Base-by-base conservation (phyloP, 73 alveolate species). In the Paramecium tetraurelia region DNA sequence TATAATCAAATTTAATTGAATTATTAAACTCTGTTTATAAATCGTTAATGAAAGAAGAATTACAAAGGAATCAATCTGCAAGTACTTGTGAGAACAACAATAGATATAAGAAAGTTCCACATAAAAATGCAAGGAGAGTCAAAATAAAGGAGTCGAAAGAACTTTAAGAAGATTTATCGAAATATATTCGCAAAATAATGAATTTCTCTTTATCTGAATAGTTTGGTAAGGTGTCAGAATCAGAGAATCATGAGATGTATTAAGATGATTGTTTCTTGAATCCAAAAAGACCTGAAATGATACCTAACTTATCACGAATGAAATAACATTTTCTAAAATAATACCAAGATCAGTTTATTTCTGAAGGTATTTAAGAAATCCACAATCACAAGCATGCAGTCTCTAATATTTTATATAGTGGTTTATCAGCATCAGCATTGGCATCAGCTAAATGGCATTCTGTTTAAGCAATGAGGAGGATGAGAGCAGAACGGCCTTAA, bases 391-490 rank as follows among this genome's bases (percentile, higher is more conserved):
- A 35, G 18, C 16, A 75, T 75, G 90, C 72, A 11, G 75, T 80
- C 5, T 24, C 48, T 22, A 31, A 41, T 20, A 48, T 80, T 22
- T 35, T 80, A 20, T 80, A 44, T 80, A 44, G 50, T 44, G 76
- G 90, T 14, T 48, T 80, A 12, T 80, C 76, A 24, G 90, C 90
- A n/a, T 80, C 90, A 48, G 75, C 76, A n/a, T 41, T 44, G 29
- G 90, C 90, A 40, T 40, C 90, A 43, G 22, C 46, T 3, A 80
- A 46, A 44, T 80, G 90, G 90, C 33, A 80, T 22, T 80, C 90
- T 10, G 46, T 80, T 20, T 20, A 44, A 43, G 57, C 90, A 24
- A 80, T 31, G 90, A 21, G 90, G 46, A 80, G 90, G 24, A 43
- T 80, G 76, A n/a, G 29, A 43, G 72, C 43, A 43, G 90, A 80